Evolutionary conservation across 2,329 filamentous ascomycete genomes (phyloP), one percentile per base, ranked within the genome.

Genomic region (Penicillium sp.): DNA sequence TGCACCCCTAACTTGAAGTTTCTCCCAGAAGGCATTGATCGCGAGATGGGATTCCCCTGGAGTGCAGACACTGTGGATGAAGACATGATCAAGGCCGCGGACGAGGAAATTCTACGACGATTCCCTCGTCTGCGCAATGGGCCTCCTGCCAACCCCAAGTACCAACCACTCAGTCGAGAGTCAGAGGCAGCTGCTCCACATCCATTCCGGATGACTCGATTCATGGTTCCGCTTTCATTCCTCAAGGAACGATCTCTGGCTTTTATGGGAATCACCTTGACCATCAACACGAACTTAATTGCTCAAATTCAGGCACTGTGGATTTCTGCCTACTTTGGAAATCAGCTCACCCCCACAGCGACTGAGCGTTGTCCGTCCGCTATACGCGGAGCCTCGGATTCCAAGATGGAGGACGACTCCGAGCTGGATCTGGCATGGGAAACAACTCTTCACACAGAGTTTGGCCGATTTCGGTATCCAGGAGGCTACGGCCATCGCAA

Each of bases 381-480:
- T 1, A 44, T 65, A n/a, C 51, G 53, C 2, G 55, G 51, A 12
- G 41, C 38, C 2, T 57, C 49, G 1, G 59, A 60, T 6, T 23
- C 38, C 13, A 62, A 64, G 41, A 47, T 23, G 0, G 53, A 55
- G 26, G 56, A 59, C 16, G 28, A 50, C 5, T 47, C 46, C 0
- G 58, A 64, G 9, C 51, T 64, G 12, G 60, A 74, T 66, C 47
- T 85, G 10, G 70, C 73, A 3, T 75, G 74, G 62, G 79, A 87
- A 60, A 83, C 85, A 0, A 79, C 85, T 23, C 72, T 90, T 43
- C 78, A 87, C 64, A 84, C 80, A 18, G 82, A 87, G 34, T 93
- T 87, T 66, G 85, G 86, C 4, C 83, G 79, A 58, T 86, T 85
- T 81, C 79, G 88, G 24, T 88, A 88, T 61, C 70, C 68, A 0